These are phyloP conservation scores for Venturia effusa DNA, from an alignment of 2,329 filamentous ascomycete genomes.

Conservation along the genomic window DNA sequence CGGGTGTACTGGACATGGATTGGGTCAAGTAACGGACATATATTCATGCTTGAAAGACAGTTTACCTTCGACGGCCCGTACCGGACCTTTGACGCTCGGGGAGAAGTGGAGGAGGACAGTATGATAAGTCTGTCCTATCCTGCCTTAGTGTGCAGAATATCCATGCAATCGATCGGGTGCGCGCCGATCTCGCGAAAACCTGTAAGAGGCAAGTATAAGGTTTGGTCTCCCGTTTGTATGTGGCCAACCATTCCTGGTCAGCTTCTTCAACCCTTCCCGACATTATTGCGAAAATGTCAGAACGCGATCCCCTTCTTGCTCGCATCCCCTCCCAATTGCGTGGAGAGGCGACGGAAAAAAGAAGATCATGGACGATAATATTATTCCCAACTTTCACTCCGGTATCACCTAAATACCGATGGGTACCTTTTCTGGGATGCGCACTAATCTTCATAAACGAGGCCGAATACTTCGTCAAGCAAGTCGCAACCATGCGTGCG, in stretches of 20 bases:
- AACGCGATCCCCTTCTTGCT: background rate
- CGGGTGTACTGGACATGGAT: no score
- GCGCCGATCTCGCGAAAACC: background rate
- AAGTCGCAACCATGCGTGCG: conserved; percentile 12
- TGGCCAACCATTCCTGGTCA: background rate
- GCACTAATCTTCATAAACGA: conserved; percentile 12
- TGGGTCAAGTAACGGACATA: no score
- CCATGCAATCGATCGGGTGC: background rate
- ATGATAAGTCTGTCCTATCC: background rate
- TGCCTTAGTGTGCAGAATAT: background rate
- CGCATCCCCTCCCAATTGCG: background rate
- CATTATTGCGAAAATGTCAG: background rate
- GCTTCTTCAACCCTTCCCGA: background rate
- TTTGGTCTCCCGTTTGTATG: background rate
- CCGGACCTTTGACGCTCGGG: background rate
- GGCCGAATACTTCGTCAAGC: conserved; percentile 12
- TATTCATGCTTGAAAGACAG: no score
- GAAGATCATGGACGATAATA: background rate
- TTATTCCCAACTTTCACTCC: conserved; percentile 4
- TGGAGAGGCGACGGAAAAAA: background rate
- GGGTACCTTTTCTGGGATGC: conserved; percentile 10
- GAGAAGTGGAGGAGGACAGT: no score
- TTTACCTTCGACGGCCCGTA: no score
- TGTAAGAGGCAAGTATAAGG: no score
- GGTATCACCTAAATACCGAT: conserved; percentile 7